Evolutionary conservation across 2,329 filamentous ascomycete species (phyloP).

Genomic region (Aureobasidium sp.): DNA sequence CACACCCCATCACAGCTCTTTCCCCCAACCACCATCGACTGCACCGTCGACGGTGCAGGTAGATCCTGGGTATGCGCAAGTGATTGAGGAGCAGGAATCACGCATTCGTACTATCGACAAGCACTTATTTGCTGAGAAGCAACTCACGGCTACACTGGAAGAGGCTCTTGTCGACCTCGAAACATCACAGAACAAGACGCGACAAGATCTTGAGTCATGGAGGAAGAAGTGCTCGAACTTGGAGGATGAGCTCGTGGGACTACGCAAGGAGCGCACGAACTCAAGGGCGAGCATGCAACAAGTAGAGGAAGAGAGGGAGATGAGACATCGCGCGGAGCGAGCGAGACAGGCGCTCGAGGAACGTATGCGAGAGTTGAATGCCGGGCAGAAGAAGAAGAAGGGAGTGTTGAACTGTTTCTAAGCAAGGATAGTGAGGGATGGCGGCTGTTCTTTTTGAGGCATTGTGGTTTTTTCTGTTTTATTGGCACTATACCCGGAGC

Average conservation of each 20-base stretch:
- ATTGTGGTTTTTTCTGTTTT: not conserved
- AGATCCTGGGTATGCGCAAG: constrained; percentile 62
- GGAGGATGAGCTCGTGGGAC: constrained; percentile 60
- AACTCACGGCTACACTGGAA: constrained; percentile 89
- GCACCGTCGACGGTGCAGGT: constrained; percentile 29
- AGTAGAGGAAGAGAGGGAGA: constrained; percentile 93
- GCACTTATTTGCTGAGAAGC: constrained; percentile 89
- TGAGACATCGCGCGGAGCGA: constrained; percentile 80
- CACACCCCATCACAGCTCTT: constrained; percentile 25
- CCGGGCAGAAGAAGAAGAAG: constrained; percentile 87
- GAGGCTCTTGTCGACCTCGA: constrained; percentile 93
- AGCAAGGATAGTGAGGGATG: not conserved
- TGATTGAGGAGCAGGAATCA: constrained; percentile 84
- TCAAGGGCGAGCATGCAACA: constrained; percentile 65
- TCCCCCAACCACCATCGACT: constrained; percentile 28
- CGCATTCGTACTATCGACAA: constrained; percentile 95
- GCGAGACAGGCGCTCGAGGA: constrained; percentile 85
- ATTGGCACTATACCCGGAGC: constrained; percentile 7
- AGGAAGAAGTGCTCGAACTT: constrained; percentile 73
- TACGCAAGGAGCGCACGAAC: constrained; percentile 50
- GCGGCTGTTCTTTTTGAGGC: not conserved
- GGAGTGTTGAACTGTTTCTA: constrained; percentile 96
- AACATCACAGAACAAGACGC: constrained; percentile 82
- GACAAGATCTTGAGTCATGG: constrained; percentile 82
- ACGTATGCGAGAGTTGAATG: constrained; percentile 66